Conservation (phyloP, 1,284 basidiomycete species). For the Puccinia horiana region DNA sequence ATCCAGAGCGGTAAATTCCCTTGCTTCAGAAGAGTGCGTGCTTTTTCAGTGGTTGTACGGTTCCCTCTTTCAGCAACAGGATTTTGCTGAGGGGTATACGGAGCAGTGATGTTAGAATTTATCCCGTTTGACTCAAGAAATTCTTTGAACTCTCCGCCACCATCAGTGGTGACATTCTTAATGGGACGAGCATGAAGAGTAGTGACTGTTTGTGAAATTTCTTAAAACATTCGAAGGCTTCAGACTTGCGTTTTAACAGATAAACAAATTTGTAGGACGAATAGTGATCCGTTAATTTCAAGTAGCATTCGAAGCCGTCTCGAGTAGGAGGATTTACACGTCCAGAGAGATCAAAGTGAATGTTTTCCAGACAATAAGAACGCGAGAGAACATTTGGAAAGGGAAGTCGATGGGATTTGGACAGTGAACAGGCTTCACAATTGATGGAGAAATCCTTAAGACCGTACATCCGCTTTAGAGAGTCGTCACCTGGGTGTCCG, state of each 20-base stretch:
- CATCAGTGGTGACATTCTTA: conserved; percentile 58
- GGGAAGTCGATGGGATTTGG: conserved; percentile 23
- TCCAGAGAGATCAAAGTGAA: conserved; percentile 2
- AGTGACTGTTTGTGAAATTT: conserved; percentile 46
- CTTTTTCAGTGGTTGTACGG: conserved; percentile 16
- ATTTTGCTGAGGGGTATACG: conserved; percentile 20
- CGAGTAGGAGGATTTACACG: neutral
- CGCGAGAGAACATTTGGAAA: neutral
- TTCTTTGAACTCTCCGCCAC: conserved; percentile 56
- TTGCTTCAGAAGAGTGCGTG: neutral
- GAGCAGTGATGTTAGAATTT: neutral
- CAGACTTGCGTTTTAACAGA: conserved; percentile 23
- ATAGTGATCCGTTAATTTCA: neutral
- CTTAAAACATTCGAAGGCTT: conserved; percentile 7
- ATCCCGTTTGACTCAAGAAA: conserved; percentile 52
- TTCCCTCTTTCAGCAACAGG: conserved; percentile 30
- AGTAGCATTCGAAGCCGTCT: neutral
- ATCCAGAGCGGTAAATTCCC: neutral
- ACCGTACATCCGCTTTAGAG: neutral
- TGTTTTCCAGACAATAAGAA: neutral
- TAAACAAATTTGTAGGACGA: neutral
- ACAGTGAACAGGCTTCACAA: conserved; percentile 8
- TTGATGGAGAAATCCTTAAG: neutral
- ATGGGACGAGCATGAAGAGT: conserved; percentile 55
- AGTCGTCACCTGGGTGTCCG: neutral